Evolutionary conservation across 352 stramenopile species (phyloP), one percentile per base, ranked within the genome.

Genomic region (Phytopythium aichiense): DNA sequence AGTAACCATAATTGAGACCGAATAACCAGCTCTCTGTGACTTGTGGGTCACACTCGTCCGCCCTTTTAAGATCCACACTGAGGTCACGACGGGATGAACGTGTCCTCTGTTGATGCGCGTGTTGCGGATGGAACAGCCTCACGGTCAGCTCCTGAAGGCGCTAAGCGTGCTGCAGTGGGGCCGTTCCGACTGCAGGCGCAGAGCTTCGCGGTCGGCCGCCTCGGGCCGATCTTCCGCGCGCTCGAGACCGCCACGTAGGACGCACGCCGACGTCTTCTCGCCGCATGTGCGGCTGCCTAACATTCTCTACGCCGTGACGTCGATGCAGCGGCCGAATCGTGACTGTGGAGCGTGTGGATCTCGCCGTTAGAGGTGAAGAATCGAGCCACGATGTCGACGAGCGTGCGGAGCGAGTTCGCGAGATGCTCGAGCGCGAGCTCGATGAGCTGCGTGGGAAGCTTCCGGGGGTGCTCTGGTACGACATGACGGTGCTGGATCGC

Each of bases 191-290:
- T 80, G 25, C 62, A 67, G 15, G 20, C 72, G n/a, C 64, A 76
- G n/a, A 65, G 58, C n/a, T 46, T 78, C 3, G 70, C 72, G 1
- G 25, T 68, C 5, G 74, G 74, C 9, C 62, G 74, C 0, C 69
- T 83, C 23, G 74, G 74, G 4, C 51, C 50, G 33, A 73, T 83
- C 63, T 76, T 73, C 67, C 69, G 67, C 18, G 67, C 74, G 31
- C 56, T 83, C 43, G 59, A 71, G 13, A 65, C 28, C n/a, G 63
- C 61, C 58, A 74, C 60, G 67, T 79, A 58, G 8, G 65, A 64
- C 49, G 35, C 7, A 30, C 51, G 33, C 22, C 18, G n/a, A 13
- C 2, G 11, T 12, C 23, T 25, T 28, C 23, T 60, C 56, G 31
- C 11, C 51, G 13, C 6, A 37, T 6, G 4, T 20, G 7, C 12